Evolutionary conservation across 2,329 filamentous ascomycete species (phyloP).

Genomic region (Ophiostoma sp.): DNA sequence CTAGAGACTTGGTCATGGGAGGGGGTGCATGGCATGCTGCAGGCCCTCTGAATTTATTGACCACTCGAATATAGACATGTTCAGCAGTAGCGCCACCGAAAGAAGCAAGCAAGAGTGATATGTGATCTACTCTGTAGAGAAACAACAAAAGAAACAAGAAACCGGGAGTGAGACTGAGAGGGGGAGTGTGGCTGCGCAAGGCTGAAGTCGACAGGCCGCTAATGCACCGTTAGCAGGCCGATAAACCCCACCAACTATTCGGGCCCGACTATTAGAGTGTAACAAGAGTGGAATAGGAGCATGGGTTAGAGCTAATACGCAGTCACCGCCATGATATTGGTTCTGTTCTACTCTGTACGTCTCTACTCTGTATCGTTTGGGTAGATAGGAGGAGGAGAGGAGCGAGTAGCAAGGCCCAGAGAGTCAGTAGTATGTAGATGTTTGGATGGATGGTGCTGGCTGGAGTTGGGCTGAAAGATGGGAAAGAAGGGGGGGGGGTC

Average conservation of each 20-base stretch:
- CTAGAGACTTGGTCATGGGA: too few species aligned
- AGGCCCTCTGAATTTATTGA: background rate
- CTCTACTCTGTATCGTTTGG: background rate
- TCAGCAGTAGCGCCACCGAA: background rate
- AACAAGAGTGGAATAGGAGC: background rate
- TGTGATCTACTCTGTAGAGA: background rate
- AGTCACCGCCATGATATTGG: background rate
- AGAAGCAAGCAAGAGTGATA: background rate
- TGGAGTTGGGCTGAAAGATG: background rate
- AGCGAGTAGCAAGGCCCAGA: background rate
- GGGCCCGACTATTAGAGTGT: conserved; percentile 2
- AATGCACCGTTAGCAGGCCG: background rate
- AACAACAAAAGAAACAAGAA: background rate
- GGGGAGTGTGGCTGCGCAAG: conserved; percentile 8
- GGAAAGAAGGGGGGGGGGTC: background rate
- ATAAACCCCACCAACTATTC: background rate
- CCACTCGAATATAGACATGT: too few species aligned
- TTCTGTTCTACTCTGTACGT: background rate
- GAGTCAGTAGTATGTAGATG: background rate
- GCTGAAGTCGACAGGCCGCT: conserved; percentile 6
- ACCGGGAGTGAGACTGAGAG: background rate
- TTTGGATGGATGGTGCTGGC: background rate
- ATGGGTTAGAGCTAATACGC: background rate
- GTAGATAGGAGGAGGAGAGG: too few species aligned
- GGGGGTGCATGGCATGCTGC: too few species aligned